phyloP scores from a whole-genome alignment of 2,329 filamentous ascomycete species.

The Pyricularia grisea region DNA sequence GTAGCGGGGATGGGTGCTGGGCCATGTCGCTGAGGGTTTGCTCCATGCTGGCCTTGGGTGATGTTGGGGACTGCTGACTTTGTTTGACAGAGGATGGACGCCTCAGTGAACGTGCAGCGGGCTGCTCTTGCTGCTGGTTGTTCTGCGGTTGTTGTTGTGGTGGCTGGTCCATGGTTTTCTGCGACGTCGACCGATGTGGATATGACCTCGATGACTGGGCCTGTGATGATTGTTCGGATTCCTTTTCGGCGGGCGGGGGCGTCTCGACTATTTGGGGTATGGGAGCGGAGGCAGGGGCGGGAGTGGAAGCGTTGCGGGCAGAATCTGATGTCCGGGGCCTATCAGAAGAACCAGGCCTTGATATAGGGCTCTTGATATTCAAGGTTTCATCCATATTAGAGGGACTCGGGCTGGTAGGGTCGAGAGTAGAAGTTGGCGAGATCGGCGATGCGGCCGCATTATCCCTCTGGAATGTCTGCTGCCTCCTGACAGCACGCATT shows the following conservation, averaged over 20 bases:
- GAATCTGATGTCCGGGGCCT: slow-evolving; percentile 15
- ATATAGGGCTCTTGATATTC: neutral
- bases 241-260: slow-evolving; percentile 33
- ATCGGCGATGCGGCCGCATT: slow-evolving; percentile 4
- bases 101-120: slow-evolving; percentile 21
- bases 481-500: slow-evolving; percentile 33
- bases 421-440: slow-evolving; percentile 13
- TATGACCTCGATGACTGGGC: slow-evolving; percentile 25
- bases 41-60: neutral
- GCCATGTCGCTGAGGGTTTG: slow-evolving; percentile 56
- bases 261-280: slow-evolving; percentile 49
- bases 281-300: slow-evolving; percentile 8
- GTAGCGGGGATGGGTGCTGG: slow-evolving; percentile 56
- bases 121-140: slow-evolving; percentile 13
- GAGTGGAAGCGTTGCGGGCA: slow-evolving; percentile 13
- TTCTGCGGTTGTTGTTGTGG: slow-evolving; percentile 7
- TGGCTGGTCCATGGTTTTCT: slow-evolving; percentile 20
- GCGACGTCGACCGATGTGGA: slow-evolving; percentile 47
- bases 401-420: slow-evolving; percentile 12
- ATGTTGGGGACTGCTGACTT: slow-evolving; percentile 6
- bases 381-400: neutral
- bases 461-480: slow-evolving; percentile 40
- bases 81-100: slow-evolving; percentile 11
- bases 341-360: neutral
- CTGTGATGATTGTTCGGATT: slow-evolving; percentile 11